Conservation (phyloP, 495 filamentous ascomycete genomes). For the Daldinia grandis region DNA sequence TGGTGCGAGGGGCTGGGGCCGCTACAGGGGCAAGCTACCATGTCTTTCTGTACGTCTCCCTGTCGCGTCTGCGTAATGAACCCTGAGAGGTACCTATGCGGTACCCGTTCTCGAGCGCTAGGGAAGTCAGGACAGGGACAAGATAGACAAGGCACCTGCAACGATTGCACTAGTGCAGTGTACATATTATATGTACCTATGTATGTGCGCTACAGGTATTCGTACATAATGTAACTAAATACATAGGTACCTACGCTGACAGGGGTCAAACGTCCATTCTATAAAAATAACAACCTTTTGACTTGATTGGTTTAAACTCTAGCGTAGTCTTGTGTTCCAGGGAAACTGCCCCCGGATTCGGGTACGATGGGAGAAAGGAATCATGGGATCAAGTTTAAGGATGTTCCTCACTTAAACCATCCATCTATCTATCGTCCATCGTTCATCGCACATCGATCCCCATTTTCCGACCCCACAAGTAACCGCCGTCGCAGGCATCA, state of each 20-base stretch:
- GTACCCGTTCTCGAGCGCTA: conserved; percentile 19
- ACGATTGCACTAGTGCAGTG: too few relatives aligned
- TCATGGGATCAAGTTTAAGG: conserved; percentile 35
- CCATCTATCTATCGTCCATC: background rate
- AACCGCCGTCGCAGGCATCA: conserved; percentile 32
- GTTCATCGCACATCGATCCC: conserved; percentile 5
- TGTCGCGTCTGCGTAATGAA: conserved; percentile 7
- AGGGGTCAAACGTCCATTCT: conserved; percentile 26
- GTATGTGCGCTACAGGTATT: too few relatives aligned
- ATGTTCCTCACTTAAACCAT: conserved; percentile 2
- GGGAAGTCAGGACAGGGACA: conserved; percentile 23
- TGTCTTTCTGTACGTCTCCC: background rate
- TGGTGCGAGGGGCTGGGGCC: conserved; percentile 28
- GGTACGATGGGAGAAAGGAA: conserved; percentile 29
- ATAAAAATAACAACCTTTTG: conserved; percentile 27
- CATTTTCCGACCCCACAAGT: conserved; percentile 28
- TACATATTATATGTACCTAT: too few relatives aligned
- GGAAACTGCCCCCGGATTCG: conserved; percentile 19
- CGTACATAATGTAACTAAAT: background rate
- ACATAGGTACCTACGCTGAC: too few relatives aligned
- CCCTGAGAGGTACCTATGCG: conserved; percentile 20
- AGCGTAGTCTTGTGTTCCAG: conserved; percentile 23
- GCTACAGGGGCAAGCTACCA: conserved; percentile 11
- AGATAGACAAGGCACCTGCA: conserved; percentile 12
- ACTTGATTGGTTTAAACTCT: conserved; percentile 24